phyloP scores from a whole-genome alignment of 345 rosid genomes.

The Atalantia buxifolia region DNA sequence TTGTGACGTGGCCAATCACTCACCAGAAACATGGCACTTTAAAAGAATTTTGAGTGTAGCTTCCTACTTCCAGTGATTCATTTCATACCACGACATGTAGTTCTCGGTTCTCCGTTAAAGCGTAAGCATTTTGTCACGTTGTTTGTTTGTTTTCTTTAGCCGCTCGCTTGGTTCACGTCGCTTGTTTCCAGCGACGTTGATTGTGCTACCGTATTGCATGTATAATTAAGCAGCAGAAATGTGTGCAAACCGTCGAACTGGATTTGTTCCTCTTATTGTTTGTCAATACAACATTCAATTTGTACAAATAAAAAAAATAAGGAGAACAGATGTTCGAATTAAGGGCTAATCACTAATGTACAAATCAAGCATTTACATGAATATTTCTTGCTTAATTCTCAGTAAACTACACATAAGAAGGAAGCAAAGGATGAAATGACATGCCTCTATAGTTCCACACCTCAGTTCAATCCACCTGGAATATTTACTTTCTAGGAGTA shows the following conservation, averaged over 20 bases:
- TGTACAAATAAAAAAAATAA: too few relatives aligned
- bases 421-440: not conserved
- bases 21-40: not conserved
- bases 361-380: too few relatives aligned
- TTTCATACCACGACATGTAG: not conserved
- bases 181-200: not conserved
- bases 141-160: too few relatives aligned
- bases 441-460: not conserved
- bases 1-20: not conserved
- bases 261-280: too few relatives aligned
- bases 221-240: too few relatives aligned
- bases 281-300: too few relatives aligned
- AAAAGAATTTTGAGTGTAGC: not conserved
- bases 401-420: not conserved
- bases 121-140: too few relatives aligned
- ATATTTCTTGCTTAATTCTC: not conserved
- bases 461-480: not conserved
- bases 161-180: not conserved
- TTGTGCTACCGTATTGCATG: too few relatives aligned
- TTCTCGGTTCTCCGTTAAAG: too few relatives aligned
- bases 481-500: constrained; percentile 30
- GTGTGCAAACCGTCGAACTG: too few relatives aligned
- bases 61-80: not conserved
- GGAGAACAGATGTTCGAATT: too few relatives aligned
- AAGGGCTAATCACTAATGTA: too few relatives aligned